Base-by-base conservation (phyloP, 495 filamentous ascomycete species). In the Daldinia concentrica region DNA sequence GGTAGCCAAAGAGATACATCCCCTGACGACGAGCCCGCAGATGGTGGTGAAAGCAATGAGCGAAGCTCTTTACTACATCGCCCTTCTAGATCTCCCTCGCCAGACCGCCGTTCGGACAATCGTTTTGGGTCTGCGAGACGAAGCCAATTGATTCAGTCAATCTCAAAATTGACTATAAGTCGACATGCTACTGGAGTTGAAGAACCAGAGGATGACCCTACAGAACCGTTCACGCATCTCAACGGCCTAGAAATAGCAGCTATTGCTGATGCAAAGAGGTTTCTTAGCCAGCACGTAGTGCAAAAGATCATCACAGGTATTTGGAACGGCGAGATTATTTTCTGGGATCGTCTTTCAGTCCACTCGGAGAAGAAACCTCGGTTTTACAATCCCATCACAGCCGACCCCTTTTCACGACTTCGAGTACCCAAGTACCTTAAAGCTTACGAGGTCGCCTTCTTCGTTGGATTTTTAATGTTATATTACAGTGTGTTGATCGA, bases 401-500 rank as follows among this genome's bases (percentile, higher is more conserved):
- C 92, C 32, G 94, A 97, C 77, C 92, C 91, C 2, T 97, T 91
- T 75, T 93, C 90, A 58, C 87, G 95, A 26, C 84, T 98, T 19
- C 84, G 94, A 57, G 94, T 97, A 0, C 95, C 95, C n/a, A 89
- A 90, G 64, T 98, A 98, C 74, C 89, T 94, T 41, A 97, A 97
- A 77, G 86, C 88, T 7, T 97, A 95, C 71, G 93, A 98, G 78
- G 91, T 93, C 19, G 73, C 90, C 5, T 98, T 97, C 81, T 97
- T 98, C 74, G 84, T 88, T 45, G 86, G 85, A n/a, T 93, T 97
- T 64, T 80, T 98, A 19, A 80, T 86, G 51, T 83, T 98, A 8
- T 98, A 97, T 76, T 97, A 96, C 73, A 87, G 88, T 22, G 93
- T 97, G 11, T 83, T 97, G 45, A 86, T 95, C 19, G 81, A 86